phyloP scores from a whole-genome alignment of 2,329 filamentous ascomycete species.

The Passalora sequoiae region DNA sequence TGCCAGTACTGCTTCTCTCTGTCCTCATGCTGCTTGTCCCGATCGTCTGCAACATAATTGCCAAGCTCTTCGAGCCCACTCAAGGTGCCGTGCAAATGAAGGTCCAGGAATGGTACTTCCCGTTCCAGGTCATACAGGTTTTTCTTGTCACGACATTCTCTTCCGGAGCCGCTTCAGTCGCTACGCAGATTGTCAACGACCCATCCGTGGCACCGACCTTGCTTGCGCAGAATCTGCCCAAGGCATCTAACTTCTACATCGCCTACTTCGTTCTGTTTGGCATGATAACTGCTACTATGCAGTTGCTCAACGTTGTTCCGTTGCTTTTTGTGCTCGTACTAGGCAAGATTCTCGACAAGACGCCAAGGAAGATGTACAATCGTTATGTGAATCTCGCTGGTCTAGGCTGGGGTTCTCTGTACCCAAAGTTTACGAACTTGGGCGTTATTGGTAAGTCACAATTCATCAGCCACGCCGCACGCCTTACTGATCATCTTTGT shows the following conservation, averaged over 20 bases:
- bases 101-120: slow-evolving; percentile 35
- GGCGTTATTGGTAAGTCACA: slow-evolving; percentile 29
- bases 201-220: slow-evolving; percentile 27
- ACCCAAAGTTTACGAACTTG: slow-evolving; percentile 41
- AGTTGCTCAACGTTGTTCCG: slow-evolving; percentile 28
- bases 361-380: slow-evolving; percentile 42
- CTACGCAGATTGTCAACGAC: slow-evolving; percentile 28
- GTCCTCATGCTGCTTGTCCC: slow-evolving; percentile 43
- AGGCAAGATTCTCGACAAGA: slow-evolving; percentile 34
- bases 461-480: no score
- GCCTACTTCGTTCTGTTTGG: slow-evolving; percentile 36
- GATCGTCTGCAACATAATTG: slow-evolving; percentile 36
- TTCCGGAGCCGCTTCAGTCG: slow-evolving; percentile 31
- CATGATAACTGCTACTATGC: slow-evolving; percentile 24
- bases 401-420: slow-evolving; percentile 41
- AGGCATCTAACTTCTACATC: slow-evolving; percentile 36
- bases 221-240: slow-evolving; percentile 33
- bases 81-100: slow-evolving; percentile 38
- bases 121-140: slow-evolving; percentile 38
- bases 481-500: no score
- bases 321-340: slow-evolving; percentile 30
- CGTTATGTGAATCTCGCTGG: slow-evolving; percentile 39
- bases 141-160: slow-evolving; percentile 36
- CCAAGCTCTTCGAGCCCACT: slow-evolving; percentile 29
- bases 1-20: slow-evolving; percentile 39